Evolutionary conservation across 2,329 filamentous ascomycete species (phyloP).

Genomic region (Drechslera avenae): DNA sequence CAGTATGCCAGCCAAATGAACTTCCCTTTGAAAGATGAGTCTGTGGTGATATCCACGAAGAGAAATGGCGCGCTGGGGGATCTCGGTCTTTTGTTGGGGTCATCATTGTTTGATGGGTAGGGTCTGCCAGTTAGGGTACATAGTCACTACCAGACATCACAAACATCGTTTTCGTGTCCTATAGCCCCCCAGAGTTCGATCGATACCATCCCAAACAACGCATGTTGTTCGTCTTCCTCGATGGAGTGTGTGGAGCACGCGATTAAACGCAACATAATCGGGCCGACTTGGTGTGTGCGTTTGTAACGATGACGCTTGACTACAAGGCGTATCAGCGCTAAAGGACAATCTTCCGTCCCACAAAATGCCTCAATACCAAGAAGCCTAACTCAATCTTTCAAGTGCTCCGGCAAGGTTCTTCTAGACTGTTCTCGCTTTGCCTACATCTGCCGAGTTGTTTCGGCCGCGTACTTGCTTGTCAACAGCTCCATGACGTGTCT

Average conservation of each 20-base stretch:
- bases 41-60: not conserved
- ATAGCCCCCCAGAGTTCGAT: too few relatives aligned
- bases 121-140: too few relatives aligned
- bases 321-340: not conserved
- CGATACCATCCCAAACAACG: too few relatives aligned
- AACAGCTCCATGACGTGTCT: slow-evolving; percentile 15
- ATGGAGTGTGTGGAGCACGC: too few relatives aligned
- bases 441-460: slow-evolving; percentile 13
- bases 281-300: slow-evolving; percentile 1
- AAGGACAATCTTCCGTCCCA: slow-evolving; percentile 1
- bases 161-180: too few relatives aligned
- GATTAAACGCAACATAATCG: not conserved
- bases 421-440: slow-evolving; percentile 1
- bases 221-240: too few relatives aligned
- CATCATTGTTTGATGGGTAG: too few relatives aligned
- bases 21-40: not conserved
- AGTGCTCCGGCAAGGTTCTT: not conserved
- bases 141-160: too few relatives aligned
- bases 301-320: not conserved
- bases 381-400: slow-evolving; percentile 2
- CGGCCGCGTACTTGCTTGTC: not conserved
- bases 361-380: not conserved
- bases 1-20: not conserved
- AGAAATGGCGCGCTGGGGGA: too few relatives aligned
- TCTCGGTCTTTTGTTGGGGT: too few relatives aligned